Evolutionary conservation across 257 asterid species (phyloP), one percentile per base, ranked within the genome.

Genomic region (Perilla frutescens): DNA sequence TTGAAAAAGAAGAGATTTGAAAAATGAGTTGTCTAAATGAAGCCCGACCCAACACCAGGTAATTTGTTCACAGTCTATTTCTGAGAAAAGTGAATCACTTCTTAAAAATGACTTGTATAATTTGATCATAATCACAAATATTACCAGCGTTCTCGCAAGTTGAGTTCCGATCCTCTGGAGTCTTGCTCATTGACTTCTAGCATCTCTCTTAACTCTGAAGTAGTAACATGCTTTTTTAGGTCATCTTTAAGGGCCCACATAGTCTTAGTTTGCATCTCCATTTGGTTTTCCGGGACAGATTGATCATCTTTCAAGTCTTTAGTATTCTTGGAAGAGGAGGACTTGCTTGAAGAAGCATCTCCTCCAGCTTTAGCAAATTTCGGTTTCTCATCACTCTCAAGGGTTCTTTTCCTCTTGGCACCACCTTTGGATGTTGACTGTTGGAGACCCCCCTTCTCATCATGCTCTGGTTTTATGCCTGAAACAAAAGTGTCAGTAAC

Each of bases 171-270:
- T 71, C 99, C 99, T 66, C 81, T 83, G 34, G 96, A 76, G 67
- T 89, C 97, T 77, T 89, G 98, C 70, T 79, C 88, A 72, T 95
- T 95, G 71, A 81, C 86, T 83, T 90, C 91, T 77, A 95, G 96
- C 96, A 95, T 95, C 88, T 87, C 87, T 63, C 91, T 83, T 71
- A 95, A 80, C 89, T 87, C 98, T 69, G 88, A 81, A 43, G 92
- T 86, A 68, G 88, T 78, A 41, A 86, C 96, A 70, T 92, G 80
- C 86, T 87, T 95, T 76, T 85, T 95, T 36, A 95, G 88, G 80
- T 95, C 97, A 79, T 95, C 99, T 77, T 92, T 95, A 64, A 95
- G 88, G 76, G 85, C 87, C 99, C 99, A 95, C 37, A 90, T 69
- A 54, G 83, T 80, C 80, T 68, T 92, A 8, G 78, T 80, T 83